These are phyloP conservation scores for Vinca major DNA, from an alignment of 305 asterid species.

Conservation along the genomic window DNA sequence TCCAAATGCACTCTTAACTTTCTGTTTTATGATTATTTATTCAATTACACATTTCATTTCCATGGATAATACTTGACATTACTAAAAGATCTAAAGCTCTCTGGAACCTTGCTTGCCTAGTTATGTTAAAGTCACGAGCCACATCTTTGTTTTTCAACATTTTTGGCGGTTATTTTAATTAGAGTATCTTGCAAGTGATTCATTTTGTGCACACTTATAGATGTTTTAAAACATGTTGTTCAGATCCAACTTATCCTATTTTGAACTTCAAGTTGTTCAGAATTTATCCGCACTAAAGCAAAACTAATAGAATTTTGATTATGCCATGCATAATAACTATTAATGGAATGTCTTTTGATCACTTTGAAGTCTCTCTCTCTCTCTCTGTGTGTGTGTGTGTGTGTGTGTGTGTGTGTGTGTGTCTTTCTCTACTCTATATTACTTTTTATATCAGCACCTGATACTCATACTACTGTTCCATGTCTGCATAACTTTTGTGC, in stretches of 20 bases:
- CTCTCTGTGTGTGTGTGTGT: too few species aligned
- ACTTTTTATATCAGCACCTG: background rate
- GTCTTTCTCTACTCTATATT: background rate
- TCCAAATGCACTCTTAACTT: background rate
- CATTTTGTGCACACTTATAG: background rate
- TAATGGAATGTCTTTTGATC: background rate
- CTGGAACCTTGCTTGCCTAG: background rate
- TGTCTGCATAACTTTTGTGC: background rate
- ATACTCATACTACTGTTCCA: background rate
- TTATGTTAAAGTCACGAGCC: background rate
- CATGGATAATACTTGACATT: background rate
- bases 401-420: too few species aligned
- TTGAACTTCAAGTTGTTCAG: background rate
- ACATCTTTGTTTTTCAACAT: background rate
- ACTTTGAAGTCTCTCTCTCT: constrained; percentile 1
- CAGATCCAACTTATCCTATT: background rate
- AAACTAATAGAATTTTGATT: background rate
- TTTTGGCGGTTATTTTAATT: too few species aligned
- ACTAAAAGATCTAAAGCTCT: background rate
- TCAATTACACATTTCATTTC: background rate
- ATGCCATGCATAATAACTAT: background rate
- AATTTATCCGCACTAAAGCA: background rate
- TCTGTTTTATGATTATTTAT: background rate
- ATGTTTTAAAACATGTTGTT: background rate
- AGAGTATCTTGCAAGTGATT: background rate